Base-by-base conservation (phyloP, 2,329 filamentous ascomycete species). In the Epichloe coenophiala region DNA sequence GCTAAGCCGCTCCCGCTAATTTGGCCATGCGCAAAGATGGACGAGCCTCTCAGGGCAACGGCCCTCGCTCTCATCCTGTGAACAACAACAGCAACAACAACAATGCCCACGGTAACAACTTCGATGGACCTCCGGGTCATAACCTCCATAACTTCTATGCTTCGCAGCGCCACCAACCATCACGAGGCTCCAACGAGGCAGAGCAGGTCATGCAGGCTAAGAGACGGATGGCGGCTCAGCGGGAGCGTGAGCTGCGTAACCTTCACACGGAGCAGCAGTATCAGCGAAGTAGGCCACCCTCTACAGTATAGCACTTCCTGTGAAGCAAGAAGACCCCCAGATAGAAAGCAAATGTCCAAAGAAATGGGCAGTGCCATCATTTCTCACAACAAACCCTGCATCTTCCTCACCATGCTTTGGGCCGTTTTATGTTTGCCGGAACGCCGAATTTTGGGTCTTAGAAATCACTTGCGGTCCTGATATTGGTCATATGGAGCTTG, bases 221-320 rank as follows among this genome's bases (percentile, higher is more conserved):
- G 80, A 88, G 93, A 75, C 86, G 91, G 77, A 94, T 97, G 88
- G 93, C 93, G 65, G 93, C 93, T 69, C 93, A 97, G 75, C 88
- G 93, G 72, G 93, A 98, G 78, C 87, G 91, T 72, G 93, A 98
- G 76, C 84, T 98, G 71, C 88, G 93, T 72, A 98, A 97, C 74
- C 95, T 97, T 74, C 93, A 98, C 75, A 94, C 96, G 74, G 93
- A 98, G 81, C 93, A 98, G 81, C 93, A 98, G 82, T 97, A 95
- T 75, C 95, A 97, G 78, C 84, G 91, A 88, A 96, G 93, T 97
- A 88, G 82, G 86, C 82, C 82, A 71, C 79, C 81, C 80, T 80
- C 78, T 78, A 76, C 79, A 80, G 77, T 78, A 80, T 85, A 83
- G 79, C 78, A 75, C 57, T 63, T 62, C 61, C 65, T 69, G 63